phyloP scores from a whole-genome alignment of 495 filamentous ascomycete genomes.

The Lophium mytilinum region DNA sequence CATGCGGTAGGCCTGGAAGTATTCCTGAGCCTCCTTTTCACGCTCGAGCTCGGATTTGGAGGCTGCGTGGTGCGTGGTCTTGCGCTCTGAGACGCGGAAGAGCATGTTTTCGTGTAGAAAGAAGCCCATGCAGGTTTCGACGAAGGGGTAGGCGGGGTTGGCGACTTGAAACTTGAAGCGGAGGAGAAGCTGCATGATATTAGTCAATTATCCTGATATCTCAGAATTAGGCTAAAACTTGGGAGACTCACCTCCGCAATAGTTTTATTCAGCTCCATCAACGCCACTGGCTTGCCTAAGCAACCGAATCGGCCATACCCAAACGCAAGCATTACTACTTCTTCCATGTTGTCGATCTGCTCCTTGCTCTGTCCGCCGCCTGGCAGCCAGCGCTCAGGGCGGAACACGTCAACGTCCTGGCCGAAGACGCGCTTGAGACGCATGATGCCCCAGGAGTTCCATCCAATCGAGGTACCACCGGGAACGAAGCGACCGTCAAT shows the following conservation, averaged over 20 bases:
- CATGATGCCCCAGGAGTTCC: conserved; percentile 48
- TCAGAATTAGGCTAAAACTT: neutral
- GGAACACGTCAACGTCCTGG: conserved; percentile 51
- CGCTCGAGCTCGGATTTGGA: too few species aligned
- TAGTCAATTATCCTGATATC: neutral
- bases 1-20: too few species aligned
- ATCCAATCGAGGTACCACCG: conserved; percentile 41
- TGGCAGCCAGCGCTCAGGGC: conserved; percentile 60
- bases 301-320: conserved; percentile 18
- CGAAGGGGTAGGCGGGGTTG: conserved; percentile 4
- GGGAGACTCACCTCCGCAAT: conserved; percentile 16
- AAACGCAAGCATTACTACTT: conserved; percentile 14
- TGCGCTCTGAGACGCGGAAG: conserved; percentile 4
- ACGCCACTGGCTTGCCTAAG: conserved; percentile 21
- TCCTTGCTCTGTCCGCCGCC: conserved; percentile 29
- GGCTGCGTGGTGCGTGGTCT: neutral
- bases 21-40: too few species aligned
- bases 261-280: conserved; percentile 23
- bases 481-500: conserved; percentile 48
- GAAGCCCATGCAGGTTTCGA: conserved; percentile 3
- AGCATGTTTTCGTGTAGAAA: conserved; percentile 4
- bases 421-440: conserved; percentile 51
- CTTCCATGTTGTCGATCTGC: conserved; percentile 3
- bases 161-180: conserved; percentile 3
- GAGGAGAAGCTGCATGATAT: neutral